Percentiles rank a stretch among this genome's conserved stretches.
phyloP scores from a whole-genome alignment of 2,329 filamentous ascomycete genomes.

The Penicillium sp. region DNA sequence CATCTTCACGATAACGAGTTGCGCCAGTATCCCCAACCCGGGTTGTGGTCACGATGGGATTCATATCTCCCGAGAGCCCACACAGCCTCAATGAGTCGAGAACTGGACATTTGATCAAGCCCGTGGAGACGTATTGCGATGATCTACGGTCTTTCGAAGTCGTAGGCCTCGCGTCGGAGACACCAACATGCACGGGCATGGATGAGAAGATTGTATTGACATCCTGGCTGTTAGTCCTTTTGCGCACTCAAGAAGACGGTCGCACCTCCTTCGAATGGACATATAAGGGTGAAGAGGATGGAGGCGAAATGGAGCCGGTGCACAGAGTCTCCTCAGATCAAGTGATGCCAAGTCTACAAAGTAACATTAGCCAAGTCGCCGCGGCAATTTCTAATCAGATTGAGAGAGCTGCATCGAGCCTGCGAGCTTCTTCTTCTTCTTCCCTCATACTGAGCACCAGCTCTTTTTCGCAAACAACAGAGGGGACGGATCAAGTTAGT shows the following conservation, averaged over 20 bases:
- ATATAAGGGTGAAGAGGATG: slow-evolving; percentile 23
- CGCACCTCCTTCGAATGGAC: slow-evolving; percentile 42
- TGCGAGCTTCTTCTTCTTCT: background rate
- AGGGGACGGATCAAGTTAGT: slow-evolving; percentile 25
- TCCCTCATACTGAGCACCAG: slow-evolving; percentile 28
- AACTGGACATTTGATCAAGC: background rate
- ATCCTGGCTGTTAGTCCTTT: slow-evolving; percentile 47
- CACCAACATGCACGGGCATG: slow-evolving; percentile 33
- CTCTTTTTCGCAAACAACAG: slow-evolving; percentile 16
- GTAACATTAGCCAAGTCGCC: slow-evolving; percentile 27
- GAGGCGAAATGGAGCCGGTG: slow-evolving; percentile 11
- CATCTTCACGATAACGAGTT: slow-evolving; percentile 2
- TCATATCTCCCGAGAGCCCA: slow-evolving; percentile 2
- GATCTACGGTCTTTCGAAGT: slow-evolving; percentile 29
- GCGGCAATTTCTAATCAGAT: slow-evolving; percentile 29
- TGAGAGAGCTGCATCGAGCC: slow-evolving; percentile 1
- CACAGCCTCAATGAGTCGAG: background rate
- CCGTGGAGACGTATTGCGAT: slow-evolving; percentile 2
- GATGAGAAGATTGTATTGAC: slow-evolving; percentile 44
- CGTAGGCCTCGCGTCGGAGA: slow-evolving; percentile 25
- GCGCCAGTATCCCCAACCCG: slow-evolving; percentile 6
- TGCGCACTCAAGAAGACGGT: slow-evolving; percentile 43
- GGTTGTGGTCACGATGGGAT: slow-evolving; percentile 16
- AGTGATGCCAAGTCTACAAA: slow-evolving; percentile 35
- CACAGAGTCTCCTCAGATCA: slow-evolving; percentile 31